Percentiles rank a stretch among this genome's conserved stretches.
Conservation (phyloP, 257 asterid species). For the Salvia hispanica region DNA sequence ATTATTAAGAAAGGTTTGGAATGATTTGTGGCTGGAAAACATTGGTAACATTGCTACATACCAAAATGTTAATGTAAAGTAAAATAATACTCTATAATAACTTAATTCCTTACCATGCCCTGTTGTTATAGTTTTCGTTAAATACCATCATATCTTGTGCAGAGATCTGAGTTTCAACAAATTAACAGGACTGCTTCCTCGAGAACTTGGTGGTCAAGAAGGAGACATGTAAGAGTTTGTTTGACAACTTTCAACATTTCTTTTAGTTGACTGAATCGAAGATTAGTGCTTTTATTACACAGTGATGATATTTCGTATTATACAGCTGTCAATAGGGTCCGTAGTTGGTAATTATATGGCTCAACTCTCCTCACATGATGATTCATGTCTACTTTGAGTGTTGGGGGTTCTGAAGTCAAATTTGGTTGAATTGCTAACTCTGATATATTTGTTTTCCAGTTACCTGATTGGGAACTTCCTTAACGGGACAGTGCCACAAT, state of each 20-base stretch:
- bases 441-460: conserved; percentile 35
- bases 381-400: neutral
- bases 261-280: conserved; percentile 3
- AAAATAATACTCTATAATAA: neutral
- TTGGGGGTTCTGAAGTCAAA: neutral
- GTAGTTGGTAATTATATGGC: neutral
- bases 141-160: conserved; percentile 23
- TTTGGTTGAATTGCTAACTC: conserved; percentile 17
- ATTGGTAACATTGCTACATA: too few species aligned
- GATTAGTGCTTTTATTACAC: too few species aligned
- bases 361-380: neutral
- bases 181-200: conserved; percentile 58
- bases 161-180: conserved; percentile 74
- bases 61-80: neutral
- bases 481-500: conserved; percentile 46
- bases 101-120: neutral
- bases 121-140: neutral
- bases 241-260: neutral
- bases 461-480: conserved; percentile 59
- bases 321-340: too few species aligned
- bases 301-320: too few species aligned
- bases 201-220: conserved; percentile 6
- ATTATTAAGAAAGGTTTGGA: too few species aligned
- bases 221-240: conserved; percentile 59
- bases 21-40: too few species aligned